Conservation (phyloP, 2,329 filamentous ascomycete species). For the Venturia carpophila region DNA sequence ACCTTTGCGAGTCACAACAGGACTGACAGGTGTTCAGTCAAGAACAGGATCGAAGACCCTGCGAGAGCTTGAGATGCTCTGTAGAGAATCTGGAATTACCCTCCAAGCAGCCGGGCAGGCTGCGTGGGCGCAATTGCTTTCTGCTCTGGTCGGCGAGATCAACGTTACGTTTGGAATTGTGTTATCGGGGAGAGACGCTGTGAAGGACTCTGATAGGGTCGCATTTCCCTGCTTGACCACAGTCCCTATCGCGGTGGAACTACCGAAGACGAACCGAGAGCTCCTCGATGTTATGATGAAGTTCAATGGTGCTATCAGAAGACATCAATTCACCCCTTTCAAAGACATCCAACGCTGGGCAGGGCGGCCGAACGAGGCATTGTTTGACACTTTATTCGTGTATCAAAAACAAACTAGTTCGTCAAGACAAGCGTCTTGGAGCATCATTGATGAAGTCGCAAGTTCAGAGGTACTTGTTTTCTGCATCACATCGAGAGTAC, state of each 20-base stretch:
- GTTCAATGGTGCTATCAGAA: constrained; percentile 56
- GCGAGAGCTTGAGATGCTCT: constrained; percentile 46
- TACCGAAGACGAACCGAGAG: constrained; percentile 46
- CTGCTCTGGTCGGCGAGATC: constrained; percentile 67
- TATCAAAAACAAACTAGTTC: constrained; percentile 56
- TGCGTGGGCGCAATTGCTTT: constrained; percentile 67
- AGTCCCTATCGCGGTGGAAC: constrained; percentile 59
- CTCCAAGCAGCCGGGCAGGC: constrained; percentile 69
- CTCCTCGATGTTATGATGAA: constrained; percentile 57
- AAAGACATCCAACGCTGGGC: constrained; percentile 65
- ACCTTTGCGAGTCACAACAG: constrained; percentile 40
- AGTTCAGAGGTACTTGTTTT: constrained; percentile 51
- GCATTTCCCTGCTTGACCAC: constrained; percentile 78
- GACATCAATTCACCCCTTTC: constrained; percentile 65
- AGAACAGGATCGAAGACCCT: constrained; percentile 27
- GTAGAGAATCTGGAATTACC: constrained; percentile 55
- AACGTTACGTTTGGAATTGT: constrained; percentile 72
- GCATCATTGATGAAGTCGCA: constrained; percentile 55
- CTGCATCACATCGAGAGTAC: neutral
- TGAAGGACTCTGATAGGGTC: constrained; percentile 43
- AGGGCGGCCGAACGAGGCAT: constrained; percentile 52
- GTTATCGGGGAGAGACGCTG: constrained; percentile 60
- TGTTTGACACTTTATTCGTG: constrained; percentile 81
- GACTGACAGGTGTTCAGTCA: neutral
- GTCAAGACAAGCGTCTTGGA: constrained; percentile 43